Conservation (phyloP, 1,139 yeast species). For the Suhomyces taliae region DNA sequence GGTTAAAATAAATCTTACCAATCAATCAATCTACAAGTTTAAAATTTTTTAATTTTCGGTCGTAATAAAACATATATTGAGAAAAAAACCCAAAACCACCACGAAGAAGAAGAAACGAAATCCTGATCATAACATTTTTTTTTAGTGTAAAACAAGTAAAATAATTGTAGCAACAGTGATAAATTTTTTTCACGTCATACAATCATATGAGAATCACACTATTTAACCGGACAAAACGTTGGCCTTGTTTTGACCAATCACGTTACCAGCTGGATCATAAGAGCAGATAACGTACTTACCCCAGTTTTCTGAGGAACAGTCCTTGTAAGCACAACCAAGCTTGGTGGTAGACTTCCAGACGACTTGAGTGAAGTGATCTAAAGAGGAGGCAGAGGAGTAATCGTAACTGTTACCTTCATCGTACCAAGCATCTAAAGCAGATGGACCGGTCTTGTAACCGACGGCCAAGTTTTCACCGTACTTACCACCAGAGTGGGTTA, state of each 20-base stretch:
- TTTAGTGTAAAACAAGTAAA: not conserved
- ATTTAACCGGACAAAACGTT: constrained; percentile 47
- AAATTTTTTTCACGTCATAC: constrained; percentile 7
- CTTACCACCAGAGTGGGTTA: constrained; percentile 74
- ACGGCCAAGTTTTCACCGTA: constrained; percentile 89
- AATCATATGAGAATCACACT: not conserved
- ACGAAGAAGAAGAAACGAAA: constrained; percentile 5
- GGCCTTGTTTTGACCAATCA: constrained; percentile 43
- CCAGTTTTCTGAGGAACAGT: constrained; percentile 43
- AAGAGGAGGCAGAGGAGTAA: constrained; percentile 34
- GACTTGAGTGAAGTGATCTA: constrained; percentile 44
- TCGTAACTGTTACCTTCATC: constrained; percentile 62
- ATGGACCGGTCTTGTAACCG: constrained; percentile 55
- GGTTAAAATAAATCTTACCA: too few species aligned
- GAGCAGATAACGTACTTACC: constrained; percentile 56
- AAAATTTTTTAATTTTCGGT: not conserved
- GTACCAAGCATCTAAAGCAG: constrained; percentile 83
- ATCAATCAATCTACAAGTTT: too few species aligned
- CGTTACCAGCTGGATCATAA: constrained; percentile 54
- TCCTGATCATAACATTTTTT: not conserved
- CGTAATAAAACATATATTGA: constrained; percentile 3
- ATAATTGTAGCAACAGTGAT: constrained; percentile 9
- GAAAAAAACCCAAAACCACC: constrained; percentile 5
- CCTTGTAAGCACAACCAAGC: constrained; percentile 41
- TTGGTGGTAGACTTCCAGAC: constrained; percentile 38